Base-by-base conservation (phyloP, 2,329 filamentous ascomycete genomes). In the Sordariomycetes sp. region DNA sequence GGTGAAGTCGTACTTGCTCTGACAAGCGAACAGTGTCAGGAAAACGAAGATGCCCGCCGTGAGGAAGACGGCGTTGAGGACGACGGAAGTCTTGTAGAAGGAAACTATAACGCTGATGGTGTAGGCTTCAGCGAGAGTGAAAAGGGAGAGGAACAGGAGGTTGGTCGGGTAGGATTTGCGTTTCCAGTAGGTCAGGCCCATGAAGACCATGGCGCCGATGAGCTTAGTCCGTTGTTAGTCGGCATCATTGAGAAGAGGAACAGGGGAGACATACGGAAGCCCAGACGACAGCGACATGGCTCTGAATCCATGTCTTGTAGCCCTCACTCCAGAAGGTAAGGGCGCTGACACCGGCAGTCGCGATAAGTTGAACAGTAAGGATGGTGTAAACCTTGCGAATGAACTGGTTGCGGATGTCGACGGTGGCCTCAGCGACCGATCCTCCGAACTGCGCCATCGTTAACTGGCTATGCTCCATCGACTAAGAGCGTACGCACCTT, bases 1-100 rank as follows among this genome's bases (percentile, higher is more conserved):
- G 2, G 90, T 96, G 57, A 98, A 98, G 67, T 98, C 92, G 55
- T 98, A 98, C 59, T 93, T 94, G 44, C 84, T 85, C 68, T 98
- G 92, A 74, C 88, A 94, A 32, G 92, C 92, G 57, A 98, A 96
- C 29, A 88, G 60, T 2, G 82, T 86, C 33, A 87, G 73, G 50
- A 85, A 77, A 48, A 86, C 66, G 53, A 90, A 88, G 52, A 88
- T 84, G 33, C 81, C 83, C 12, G 79, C 82, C 33, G 92, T 98
- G 38, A 98, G 77, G 44, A 94, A 62, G 21, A 94, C 80, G 12
- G 92, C 92, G 60, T 94, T 82, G 31, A 98, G 72, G 16, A 98
- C 92, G 51, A 96, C 81, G 33, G 69, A 68, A 15, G 79, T 77
- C 40, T 90, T 70, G 64, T 92, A 95, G 61, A 93, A 93, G 16